Base-by-base conservation (phyloP, 148 eudicot species). In the Fagopyrum esculentum region DNA sequence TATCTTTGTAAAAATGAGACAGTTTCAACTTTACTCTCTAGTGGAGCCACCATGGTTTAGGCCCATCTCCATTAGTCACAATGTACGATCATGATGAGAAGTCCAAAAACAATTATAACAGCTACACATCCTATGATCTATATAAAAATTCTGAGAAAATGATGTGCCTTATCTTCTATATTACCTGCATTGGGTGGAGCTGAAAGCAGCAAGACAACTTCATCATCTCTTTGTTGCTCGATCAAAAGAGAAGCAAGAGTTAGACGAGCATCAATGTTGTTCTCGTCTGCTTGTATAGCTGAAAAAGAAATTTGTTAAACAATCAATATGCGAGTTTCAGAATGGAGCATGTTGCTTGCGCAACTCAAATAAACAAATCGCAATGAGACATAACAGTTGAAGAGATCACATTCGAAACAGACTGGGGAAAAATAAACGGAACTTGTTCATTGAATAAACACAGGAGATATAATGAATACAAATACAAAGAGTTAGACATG, bases 41-140 rank as follows among this genome's bases (percentile, higher is more conserved):
- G n/a, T n/a, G n/a, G n/a, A n/a, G n/a, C 97, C 97, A 91, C 98
- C 98, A 94, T 30, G 90, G 83, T 47, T 81, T 76, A 61, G 82
- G n/a, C n/a, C 68, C 73, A 75, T 78, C 85, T 63, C 84, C 78
- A 57, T 77, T 79, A 26, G 29, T 43, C 35, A 70, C 87, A 57
- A 57, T 44, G 74, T 79, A 72, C 64, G 80, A 76, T 55, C 72
- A 91, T 85, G 84, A 73, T 78, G 49, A 43, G 45, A 45, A 50
- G 43, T 9, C 73, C 55, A 16, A 79, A 70, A 26, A 44, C 8
- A 17, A 6, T 45, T 71, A 46, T 12, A 40, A 35, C 71, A 66
- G 45, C 45, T 45, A 71, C n/a, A 46, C 54, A 71, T n/a, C 54
- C 35, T 30, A 30, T 30, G 35, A 30, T 30, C 35, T 30, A 30